Conservation (phyloP, 2,329 filamentous ascomycete species). For the Ceratocystiopsis sp. region DNA sequence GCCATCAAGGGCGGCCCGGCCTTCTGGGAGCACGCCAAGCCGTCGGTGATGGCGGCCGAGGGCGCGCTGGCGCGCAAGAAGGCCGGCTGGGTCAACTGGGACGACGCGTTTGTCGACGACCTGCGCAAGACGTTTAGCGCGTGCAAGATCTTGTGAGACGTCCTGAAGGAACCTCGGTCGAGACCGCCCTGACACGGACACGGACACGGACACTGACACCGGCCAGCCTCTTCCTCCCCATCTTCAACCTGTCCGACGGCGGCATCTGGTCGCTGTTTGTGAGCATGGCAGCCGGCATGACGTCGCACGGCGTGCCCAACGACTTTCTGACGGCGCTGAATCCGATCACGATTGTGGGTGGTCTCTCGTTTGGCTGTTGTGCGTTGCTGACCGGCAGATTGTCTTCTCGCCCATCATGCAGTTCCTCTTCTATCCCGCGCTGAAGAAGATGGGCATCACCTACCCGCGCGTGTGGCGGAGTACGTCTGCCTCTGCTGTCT, state of each 20-base stretch:
- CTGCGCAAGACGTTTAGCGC: too few relatives aligned
- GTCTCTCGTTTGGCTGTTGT: constrained; percentile 26
- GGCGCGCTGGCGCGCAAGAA: too few relatives aligned
- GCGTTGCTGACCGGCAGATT: constrained; percentile 14
- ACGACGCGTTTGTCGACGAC: too few relatives aligned
- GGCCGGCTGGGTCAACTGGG: too few relatives aligned
- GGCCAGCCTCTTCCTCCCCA: constrained; percentile 34
- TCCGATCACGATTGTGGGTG: constrained; percentile 35
- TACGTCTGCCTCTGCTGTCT: not conserved
- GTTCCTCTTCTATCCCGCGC: too few relatives aligned
- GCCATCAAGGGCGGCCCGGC: too few relatives aligned
- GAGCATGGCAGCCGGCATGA: constrained; percentile 25
- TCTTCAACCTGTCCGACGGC: constrained; percentile 23
- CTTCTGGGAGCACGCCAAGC: too few relatives aligned
- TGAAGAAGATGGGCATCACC: too few relatives aligned
- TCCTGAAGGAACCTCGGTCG: constrained; percentile 33
- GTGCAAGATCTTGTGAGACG: constrained; percentile 23
- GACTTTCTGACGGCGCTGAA: constrained; percentile 45
- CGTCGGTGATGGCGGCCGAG: too few relatives aligned
- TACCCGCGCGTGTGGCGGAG: too few relatives aligned
- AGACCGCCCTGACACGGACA: constrained; percentile 34
- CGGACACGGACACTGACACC: constrained; percentile 16
- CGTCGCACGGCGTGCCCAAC: constrained; percentile 35
- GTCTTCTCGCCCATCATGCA: too few relatives aligned
- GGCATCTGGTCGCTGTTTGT: constrained; percentile 20